Base-by-base conservation (phyloP, 73 alveolate genomes). In the Paramecium sonneborni region DNA sequence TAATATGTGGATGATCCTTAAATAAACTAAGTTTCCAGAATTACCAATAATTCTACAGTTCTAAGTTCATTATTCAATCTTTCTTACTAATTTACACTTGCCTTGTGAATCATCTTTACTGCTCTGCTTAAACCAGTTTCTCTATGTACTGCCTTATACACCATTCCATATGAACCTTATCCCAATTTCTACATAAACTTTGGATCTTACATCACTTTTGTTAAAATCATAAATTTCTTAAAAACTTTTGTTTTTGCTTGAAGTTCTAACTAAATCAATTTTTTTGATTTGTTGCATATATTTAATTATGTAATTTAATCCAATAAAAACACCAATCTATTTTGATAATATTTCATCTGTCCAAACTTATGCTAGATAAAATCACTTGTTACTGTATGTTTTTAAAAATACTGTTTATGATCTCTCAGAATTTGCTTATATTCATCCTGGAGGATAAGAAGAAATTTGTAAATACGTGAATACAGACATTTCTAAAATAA, bases 1-100 rank as follows among this genome's bases (percentile, higher is more conserved):
- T 39, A 20, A 92, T 41, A 34, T 92, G 76, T 24, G 93, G 84
- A 62, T 62, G 84, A 62, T 62, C 84, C 84, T 62, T 30, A 26
- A 62, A 30, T 30, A 30, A 62, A 62, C 39, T 62, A 26, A 26
- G 48, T 62, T 52, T 52, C 68, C 68, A 52, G 68, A 52, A 18
- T 52, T 62, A 62, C 84, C 44, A 62, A 62, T 62, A 62, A 62
- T 62, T 62, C 84, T 32, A 62, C 84, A 62, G 84, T 62, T 62
- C 84, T 26, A 26, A 62, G 84, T 62, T 62, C 84, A 62, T 62
- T 62, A 30, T 26, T 30, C 44, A 62, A 32, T 62, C 84, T 62
- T 62, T 62, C 84, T 32, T 62, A 30, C 84, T 62, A 62, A 26
- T 62, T 62, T 26, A 62, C 44, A 62, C 84, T 62, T 3, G 84